Evolutionary conservation across 192 early-diverging fungal genomes (phyloP).

Genomic region (Coemansia sp.): DNA sequence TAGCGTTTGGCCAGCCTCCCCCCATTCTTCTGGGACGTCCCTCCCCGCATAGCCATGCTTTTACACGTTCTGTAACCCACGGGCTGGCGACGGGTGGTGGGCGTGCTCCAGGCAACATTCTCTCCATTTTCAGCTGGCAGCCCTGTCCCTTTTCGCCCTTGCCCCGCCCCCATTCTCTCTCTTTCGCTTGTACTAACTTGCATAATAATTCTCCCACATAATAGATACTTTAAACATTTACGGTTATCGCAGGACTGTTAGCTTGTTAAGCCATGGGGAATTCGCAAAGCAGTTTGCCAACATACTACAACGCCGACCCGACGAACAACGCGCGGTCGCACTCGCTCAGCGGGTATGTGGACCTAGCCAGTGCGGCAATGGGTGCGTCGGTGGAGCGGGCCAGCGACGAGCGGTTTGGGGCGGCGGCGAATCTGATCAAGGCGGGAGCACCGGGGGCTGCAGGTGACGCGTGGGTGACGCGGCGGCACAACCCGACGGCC

Average conservation of each 20-base stretch:
- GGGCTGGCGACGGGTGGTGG: no score
- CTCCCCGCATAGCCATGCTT: no score
- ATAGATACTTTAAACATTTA: no score
- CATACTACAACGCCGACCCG: constrained; percentile 50
- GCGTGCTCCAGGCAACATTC: no score
- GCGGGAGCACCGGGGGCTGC: constrained; percentile 5
- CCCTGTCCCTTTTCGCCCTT: no score
- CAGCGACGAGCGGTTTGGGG: constrained; percentile 86
- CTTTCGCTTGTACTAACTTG: no score
- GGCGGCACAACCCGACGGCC: constrained; percentile 75
- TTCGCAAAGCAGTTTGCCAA: constrained; percentile 43
- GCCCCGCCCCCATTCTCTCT: no score
- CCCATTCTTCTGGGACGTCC: no score
- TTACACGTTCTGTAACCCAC: no score
- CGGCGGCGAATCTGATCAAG: constrained; percentile 70
- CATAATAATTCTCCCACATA: no score
- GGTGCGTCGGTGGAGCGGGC: constrained; percentile 69
- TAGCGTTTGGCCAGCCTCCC: no score
- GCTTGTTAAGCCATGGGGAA: constrained; percentile 38
- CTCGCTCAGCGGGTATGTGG: constrained; percentile 40
- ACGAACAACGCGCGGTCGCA: constrained; percentile 38
- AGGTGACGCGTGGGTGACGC: constrained; percentile 86
- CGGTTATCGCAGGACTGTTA: not conserved
- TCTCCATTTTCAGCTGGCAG: no score
- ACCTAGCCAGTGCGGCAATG: constrained; percentile 64